These are phyloP conservation scores for Leccinum imitatum DNA, from an alignment of 768 basidiomycete genomes.

Conservation along the genomic window DNA sequence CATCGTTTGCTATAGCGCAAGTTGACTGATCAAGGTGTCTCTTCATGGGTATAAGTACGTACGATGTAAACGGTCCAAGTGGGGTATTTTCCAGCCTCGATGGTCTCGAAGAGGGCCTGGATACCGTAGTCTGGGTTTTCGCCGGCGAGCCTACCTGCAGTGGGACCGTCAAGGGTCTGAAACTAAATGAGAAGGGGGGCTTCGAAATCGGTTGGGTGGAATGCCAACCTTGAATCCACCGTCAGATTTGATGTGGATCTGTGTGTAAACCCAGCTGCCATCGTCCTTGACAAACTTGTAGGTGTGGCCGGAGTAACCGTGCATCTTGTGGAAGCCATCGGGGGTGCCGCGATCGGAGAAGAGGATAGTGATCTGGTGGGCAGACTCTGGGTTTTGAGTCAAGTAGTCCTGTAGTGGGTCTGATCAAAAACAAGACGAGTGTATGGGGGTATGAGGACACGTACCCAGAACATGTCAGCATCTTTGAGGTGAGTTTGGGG, in stretches of 20 bases:
- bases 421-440: neutral
- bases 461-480: constrained; percentile 80
- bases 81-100: constrained; percentile 78
- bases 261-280: constrained; percentile 82
- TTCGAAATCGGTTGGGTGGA: neutral
- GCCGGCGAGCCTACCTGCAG: constrained; percentile 65
- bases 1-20: constrained; percentile 75
- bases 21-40: constrained; percentile 5
- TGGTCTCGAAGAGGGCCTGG: constrained; percentile 74
- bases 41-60: constrained; percentile 27
- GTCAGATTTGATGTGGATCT: constrained; percentile 78
- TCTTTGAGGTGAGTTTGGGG: constrained; percentile 93
- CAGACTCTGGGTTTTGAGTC: constrained; percentile 83
- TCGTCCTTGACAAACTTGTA: constrained; percentile 85
- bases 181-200: constrained; percentile 3
- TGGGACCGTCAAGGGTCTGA: constrained; percentile 68
- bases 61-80: constrained; percentile 88
- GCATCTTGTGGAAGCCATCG: constrained; percentile 80
- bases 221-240: constrained; percentile 73
- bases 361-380: constrained; percentile 85
- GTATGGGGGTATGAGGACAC: neutral
- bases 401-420: constrained; percentile 70
- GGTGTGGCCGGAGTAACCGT: constrained; percentile 94
- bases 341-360: constrained; percentile 97
- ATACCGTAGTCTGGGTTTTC: constrained; percentile 86